phyloP scores from a whole-genome alignment of 805 yeast species.

The Teunomyces cretensis region DNA sequence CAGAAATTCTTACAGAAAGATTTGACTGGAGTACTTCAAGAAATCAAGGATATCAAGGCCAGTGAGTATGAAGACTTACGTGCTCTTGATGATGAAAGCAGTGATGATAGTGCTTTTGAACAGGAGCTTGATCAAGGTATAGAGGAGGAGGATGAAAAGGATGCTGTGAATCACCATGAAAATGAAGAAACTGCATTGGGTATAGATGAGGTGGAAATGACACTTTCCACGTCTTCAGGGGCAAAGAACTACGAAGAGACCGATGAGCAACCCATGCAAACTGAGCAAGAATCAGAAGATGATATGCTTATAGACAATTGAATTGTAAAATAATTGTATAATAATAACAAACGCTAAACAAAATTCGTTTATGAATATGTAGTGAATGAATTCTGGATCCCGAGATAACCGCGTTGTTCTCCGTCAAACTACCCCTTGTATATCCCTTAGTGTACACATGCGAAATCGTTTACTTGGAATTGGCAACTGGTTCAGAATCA shows the following conservation, averaged over 20 bases:
- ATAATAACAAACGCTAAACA: constrained; percentile 1
- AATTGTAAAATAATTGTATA: constrained; percentile 5
- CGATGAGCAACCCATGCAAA: background rate
- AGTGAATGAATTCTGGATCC: background rate
- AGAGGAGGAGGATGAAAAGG: constrained; percentile 13
- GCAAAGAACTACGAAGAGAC: background rate
- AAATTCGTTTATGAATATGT: background rate
- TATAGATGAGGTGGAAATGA: background rate
- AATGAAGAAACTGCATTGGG: constrained; percentile 6
- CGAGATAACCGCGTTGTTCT: background rate
- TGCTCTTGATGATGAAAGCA: constrained; percentile 18
- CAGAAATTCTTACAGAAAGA: constrained; percentile 28
- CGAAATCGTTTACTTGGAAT: constrained; percentile 4
- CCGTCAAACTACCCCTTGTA: background rate
- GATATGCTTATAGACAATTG: constrained; percentile 10
- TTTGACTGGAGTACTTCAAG: constrained; percentile 23
- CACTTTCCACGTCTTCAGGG: background rate
- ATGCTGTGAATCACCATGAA: constrained; percentile 9
- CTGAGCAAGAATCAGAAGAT: constrained; percentile 6
- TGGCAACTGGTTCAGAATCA: constrained; percentile 4
- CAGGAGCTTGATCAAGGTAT: constrained; percentile 19
- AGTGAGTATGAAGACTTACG: constrained; percentile 28
- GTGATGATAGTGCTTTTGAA: constrained; percentile 16
- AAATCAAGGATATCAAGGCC: constrained; percentile 27
- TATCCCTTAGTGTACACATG: constrained; percentile 4